Conservation (phyloP, 2,329 filamentous ascomycete species). For the Botrytis byssoidea region DNA sequence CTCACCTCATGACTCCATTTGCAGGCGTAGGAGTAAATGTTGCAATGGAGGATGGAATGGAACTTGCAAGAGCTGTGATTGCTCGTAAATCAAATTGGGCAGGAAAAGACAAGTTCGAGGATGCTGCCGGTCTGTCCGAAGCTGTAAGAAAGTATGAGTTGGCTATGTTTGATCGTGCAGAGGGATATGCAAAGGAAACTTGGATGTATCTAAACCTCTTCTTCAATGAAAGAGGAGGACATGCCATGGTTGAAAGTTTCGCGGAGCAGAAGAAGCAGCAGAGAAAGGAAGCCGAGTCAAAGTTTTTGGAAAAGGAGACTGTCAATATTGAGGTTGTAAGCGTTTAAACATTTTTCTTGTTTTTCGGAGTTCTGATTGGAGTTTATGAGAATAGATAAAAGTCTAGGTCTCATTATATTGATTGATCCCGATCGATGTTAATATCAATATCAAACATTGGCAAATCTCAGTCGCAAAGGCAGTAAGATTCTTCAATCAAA, state of each 20-base stretch:
- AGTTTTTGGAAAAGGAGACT: neutral
- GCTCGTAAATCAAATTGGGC: conserved; percentile 39
- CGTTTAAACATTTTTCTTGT: neutral
- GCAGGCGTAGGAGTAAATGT: conserved; percentile 49
- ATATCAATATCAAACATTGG: neutral
- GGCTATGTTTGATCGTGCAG: conserved; percentile 26
- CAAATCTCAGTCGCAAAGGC: neutral
- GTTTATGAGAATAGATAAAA: conserved; percentile 1
- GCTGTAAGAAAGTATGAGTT: conserved; percentile 25
- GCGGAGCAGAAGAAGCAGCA: conserved; percentile 13
- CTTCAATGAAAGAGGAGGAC: conserved; percentile 22
- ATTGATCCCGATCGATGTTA: neutral
- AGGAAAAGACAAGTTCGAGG: conserved; percentile 22
- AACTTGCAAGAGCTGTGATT: conserved; percentile 38
- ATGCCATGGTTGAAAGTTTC: conserved; percentile 16
- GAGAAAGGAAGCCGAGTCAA: neutral
- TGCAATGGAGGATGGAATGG: conserved; percentile 46
- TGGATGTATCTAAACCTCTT: conserved; percentile 23
- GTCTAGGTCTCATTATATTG: neutral
- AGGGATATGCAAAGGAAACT: conserved; percentile 23
- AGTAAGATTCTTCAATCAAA: neutral
- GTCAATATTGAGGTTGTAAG: conserved; percentile 5
- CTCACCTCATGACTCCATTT: conserved; percentile 46
- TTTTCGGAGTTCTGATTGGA: neutral
- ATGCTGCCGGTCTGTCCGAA: conserved; percentile 6